Conservation (phyloP, 1,284 basidiomycete species). For the Peniophora sp. region DNA sequence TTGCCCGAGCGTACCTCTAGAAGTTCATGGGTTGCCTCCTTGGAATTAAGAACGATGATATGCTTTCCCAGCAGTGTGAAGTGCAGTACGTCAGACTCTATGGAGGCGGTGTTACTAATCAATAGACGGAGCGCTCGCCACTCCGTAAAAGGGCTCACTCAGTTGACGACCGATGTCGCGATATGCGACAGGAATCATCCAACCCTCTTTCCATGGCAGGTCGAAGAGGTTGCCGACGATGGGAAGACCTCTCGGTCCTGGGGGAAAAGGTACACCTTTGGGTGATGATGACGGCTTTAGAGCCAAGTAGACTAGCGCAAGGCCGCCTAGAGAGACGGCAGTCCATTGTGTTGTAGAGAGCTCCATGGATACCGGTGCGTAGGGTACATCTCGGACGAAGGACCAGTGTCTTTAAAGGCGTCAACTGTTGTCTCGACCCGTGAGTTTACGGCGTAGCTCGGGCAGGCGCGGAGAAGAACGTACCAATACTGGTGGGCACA, state of each 20-base stretch:
- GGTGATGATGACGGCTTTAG: neutral
- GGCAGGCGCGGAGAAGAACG: too few species aligned
- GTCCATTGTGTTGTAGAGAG: neutral
- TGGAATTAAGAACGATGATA: neutral
- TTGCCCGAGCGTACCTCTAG: neutral
- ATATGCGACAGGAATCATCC: conserved; percentile 18
- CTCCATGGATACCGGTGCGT: neutral
- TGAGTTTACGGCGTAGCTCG: neutral
- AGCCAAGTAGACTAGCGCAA: neutral
- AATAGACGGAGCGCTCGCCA: too few species aligned
- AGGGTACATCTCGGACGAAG: neutral
- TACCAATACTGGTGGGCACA: too few species aligned
- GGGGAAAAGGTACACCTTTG: conserved; percentile 9
- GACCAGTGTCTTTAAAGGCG: neutral
- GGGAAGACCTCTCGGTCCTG: conserved; percentile 19
- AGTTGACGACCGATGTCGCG: conserved; percentile 21
- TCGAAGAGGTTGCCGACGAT: conserved; percentile 23
- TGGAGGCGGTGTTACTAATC: neutral
- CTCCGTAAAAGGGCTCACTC: conserved; percentile 15
- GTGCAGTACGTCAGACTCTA: neutral
- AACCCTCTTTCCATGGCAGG: conserved; percentile 21
- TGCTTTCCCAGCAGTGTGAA: neutral
- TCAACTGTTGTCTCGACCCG: neutral
- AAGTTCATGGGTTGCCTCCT: neutral
- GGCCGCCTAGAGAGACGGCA: neutral